Conservation (phyloP, 139 green algal genomes). For the Desmodesmus armatus region DNA sequence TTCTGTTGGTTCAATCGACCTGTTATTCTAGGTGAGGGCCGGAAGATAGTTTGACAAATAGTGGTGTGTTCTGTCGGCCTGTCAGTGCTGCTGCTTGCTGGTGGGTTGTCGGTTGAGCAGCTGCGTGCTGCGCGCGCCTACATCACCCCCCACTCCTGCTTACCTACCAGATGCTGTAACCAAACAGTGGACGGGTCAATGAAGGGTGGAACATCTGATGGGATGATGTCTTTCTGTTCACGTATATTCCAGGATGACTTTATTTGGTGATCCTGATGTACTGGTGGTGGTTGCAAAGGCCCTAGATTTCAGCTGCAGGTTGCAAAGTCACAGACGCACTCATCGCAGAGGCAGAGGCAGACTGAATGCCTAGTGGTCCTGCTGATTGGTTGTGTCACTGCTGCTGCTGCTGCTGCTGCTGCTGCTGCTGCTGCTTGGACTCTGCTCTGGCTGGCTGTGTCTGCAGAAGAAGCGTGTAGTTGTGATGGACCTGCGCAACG, state of each 20-base stretch:
- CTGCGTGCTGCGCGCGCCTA: too few species aligned
- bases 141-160: conserved; percentile 6
- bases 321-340: too few species aligned
- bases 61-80: too few species aligned
- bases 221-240: not conserved
- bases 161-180: conserved; percentile 3
- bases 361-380: too few species aligned
- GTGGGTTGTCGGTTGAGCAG: not conserved
- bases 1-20: too few species aligned
- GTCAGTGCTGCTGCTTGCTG: not conserved
- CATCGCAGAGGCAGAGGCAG: too few species aligned
- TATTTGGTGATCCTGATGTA: too few species aligned
- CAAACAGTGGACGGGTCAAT: conserved; percentile 17
- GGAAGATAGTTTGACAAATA: too few species aligned
- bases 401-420: not conserved
- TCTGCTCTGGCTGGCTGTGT: not conserved
- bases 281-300: too few species aligned
- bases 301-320: too few species aligned
- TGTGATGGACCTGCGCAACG: conserved; percentile 96
- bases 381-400: not conserved
- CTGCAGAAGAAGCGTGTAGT: conserved; percentile 62
- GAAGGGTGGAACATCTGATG: conserved; percentile 6
- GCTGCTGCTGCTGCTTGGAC: conserved; percentile 10
- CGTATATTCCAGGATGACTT: not conserved
- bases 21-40: too few species aligned